A percentile compares a stretch with the other conserved stretches of the same genome.
Evolutionary conservation across 1,284 basidiomycete genomes (phyloP).

Genomic region (Porodaedalea pini): DNA sequence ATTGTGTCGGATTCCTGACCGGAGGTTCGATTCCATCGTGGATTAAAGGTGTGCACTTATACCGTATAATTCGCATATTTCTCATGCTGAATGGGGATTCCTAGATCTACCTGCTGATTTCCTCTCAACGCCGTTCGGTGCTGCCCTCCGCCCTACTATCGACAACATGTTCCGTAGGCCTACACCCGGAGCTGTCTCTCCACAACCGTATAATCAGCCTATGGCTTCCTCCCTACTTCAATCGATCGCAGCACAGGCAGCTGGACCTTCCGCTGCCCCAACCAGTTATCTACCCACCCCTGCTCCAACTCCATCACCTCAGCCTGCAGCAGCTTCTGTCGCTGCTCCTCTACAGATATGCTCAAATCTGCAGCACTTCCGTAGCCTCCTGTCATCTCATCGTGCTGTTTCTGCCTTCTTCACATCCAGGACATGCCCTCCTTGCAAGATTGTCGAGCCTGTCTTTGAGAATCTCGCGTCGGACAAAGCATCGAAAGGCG

Average conservation of each 20-base stretch:
- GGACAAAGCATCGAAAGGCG: slow-evolving; percentile 37
- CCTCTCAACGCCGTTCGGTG: slow-evolving; percentile 86
- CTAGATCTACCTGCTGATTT: slow-evolving; percentile 85
- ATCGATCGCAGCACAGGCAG: slow-evolving; percentile 56
- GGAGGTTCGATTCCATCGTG: slow-evolving; percentile 74
- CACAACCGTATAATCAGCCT: slow-evolving; percentile 42
- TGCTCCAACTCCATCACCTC: slow-evolving; percentile 23
- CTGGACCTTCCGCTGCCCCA: slow-evolving; percentile 29
- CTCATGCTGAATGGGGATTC: not conserved
- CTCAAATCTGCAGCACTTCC: slow-evolving; percentile 53
- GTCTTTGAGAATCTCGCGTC: slow-evolving; percentile 53
- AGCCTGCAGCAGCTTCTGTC: slow-evolving; percentile 44
- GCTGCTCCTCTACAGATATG: slow-evolving; percentile 60
- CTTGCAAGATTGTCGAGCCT: slow-evolving; percentile 63
- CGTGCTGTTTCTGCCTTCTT: slow-evolving; percentile 61
- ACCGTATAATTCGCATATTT: not conserved
- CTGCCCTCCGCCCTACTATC: slow-evolving; percentile 82
- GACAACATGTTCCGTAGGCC: slow-evolving; percentile 78
- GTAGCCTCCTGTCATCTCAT: slow-evolving; percentile 45
- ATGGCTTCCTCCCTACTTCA: slow-evolving; percentile 60
- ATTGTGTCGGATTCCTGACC: slow-evolving; percentile 80
- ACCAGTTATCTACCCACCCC: slow-evolving; percentile 28
- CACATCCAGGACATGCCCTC: slow-evolving; percentile 59
- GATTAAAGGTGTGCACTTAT: slow-evolving; percentile 58
- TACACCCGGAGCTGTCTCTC: slow-evolving; percentile 39